Evolutionary conservation across 345 rosid genomes (phyloP).

Genomic region (Nephelium lappaceum): DNA sequence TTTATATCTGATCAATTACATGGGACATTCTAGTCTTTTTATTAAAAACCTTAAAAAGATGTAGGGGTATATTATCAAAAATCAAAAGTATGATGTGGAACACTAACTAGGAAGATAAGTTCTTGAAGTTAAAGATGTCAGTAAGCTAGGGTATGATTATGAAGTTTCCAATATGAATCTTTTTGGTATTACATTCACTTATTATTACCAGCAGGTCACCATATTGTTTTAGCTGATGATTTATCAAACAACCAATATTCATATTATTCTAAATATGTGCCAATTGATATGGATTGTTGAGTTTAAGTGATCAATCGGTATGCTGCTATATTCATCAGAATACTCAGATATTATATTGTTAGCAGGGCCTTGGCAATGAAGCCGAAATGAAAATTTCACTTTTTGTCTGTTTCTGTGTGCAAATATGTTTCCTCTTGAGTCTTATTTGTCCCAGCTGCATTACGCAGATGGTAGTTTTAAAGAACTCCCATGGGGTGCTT

Average conservation of each 20-base stretch:
- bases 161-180: background rate
- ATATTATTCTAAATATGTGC: background rate
- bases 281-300: background rate
- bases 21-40: background rate
- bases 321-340: background rate
- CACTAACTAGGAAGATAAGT: background rate
- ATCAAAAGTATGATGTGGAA: background rate
- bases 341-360: background rate
- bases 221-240: background rate
- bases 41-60: background rate
- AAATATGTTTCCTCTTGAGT: background rate
- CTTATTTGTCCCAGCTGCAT: slow-evolving; percentile 16
- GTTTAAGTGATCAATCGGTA: background rate
- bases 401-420: background rate
- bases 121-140: background rate
- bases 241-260: background rate
- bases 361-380: background rate
- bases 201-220: background rate
- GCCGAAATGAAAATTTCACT: background rate
- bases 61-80: background rate
- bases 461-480: slow-evolving; percentile 58
- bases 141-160: background rate
- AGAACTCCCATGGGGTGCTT: slow-evolving; percentile 94
- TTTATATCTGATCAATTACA: slow-evolving; percentile 18
- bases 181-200: background rate